Evolutionary conservation across 1,139 yeast species (phyloP).

Genomic region (Pneumocystis carinii): DNA sequence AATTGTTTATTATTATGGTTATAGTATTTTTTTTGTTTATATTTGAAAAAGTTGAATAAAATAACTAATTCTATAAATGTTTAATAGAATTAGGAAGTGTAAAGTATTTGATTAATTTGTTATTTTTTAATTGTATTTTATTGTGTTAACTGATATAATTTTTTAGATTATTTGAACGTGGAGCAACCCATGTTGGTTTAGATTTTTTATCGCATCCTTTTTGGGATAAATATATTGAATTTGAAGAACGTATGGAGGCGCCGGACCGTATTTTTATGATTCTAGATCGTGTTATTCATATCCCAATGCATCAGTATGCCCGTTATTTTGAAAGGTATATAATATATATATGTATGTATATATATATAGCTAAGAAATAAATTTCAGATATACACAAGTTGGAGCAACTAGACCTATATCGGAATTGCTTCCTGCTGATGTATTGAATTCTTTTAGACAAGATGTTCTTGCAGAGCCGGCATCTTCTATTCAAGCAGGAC

Average conservation of each 20-base stretch:
- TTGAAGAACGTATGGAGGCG: conserved; percentile 31
- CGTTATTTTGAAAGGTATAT: conserved; percentile 30
- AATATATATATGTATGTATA: neutral
- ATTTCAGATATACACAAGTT: conserved; percentile 20
- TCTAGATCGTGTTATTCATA: conserved; percentile 45
- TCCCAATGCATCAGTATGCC: conserved; percentile 68
- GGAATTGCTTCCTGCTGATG: conserved; percentile 18
- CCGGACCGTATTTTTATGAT: conserved; percentile 30
- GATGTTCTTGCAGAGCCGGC: conserved; percentile 16
- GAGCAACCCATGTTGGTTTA: conserved; percentile 47
- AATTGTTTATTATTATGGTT: neutral
- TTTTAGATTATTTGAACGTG: conserved; percentile 40
- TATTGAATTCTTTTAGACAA: conserved; percentile 19
- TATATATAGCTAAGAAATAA: neutral
- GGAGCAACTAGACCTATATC: conserved; percentile 19
- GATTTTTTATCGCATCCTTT: conserved; percentile 64
- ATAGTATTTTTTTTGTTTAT: neutral
- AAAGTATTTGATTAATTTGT: neutral
- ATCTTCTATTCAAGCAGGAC: conserved; percentile 17
- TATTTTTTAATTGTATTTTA: neutral
- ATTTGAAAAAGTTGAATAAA: neutral
- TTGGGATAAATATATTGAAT: conserved; percentile 56
- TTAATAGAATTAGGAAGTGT: neutral
- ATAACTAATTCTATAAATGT: neutral
- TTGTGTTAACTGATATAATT: conserved; percentile 1